A percentile compares a stretch with the other conserved stretches of the same genome.
These are phyloP conservation scores for Lanmaoa rubissima DNA, from an alignment of 768 basidiomycete genomes.

Conservation along the genomic window DNA sequence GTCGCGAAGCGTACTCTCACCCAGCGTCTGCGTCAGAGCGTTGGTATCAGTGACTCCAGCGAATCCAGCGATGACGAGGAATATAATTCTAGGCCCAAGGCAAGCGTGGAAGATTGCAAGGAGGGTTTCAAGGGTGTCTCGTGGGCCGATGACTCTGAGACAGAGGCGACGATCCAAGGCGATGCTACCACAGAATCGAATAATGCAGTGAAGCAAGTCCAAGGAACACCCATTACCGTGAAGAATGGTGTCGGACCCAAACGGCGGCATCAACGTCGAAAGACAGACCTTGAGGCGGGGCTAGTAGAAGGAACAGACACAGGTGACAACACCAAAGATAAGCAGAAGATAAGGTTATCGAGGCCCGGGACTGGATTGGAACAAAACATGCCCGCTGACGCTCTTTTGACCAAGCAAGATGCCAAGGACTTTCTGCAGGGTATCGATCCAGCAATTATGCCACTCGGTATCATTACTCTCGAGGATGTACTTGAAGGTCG, in stretches of 20 bases:
- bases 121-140: constrained; percentile 28
- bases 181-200: constrained; percentile 24
- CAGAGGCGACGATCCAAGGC: constrained; percentile 29
- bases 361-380: constrained; percentile 50
- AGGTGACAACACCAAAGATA: constrained; percentile 19
- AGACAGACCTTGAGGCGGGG: constrained; percentile 28
- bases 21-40: constrained; percentile 70
- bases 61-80: constrained; percentile 45
- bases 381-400: constrained; percentile 88
- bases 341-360: constrained; percentile 29
- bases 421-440: constrained; percentile 84
- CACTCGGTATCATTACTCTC: constrained; percentile 88
- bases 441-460: constrained; percentile 79
- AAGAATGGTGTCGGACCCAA: constrained; percentile 17
- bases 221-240: constrained; percentile 4
- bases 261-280: constrained; percentile 9
- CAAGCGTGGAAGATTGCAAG: constrained; percentile 14
- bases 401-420: constrained; percentile 69
- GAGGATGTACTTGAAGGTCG: constrained; percentile 90
- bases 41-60: constrained; percentile 67
- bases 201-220: constrained; percentile 11
- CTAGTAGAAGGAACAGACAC: constrained; percentile 11
- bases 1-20: constrained; percentile 79
- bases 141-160: constrained; percentile 36
- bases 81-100: constrained; percentile 21